Percentiles rank a stretch among this genome's conserved stretches.
Evolutionary conservation across 129 eudicot genomes (phyloP).

Genomic region (Solidago caesia): DNA sequence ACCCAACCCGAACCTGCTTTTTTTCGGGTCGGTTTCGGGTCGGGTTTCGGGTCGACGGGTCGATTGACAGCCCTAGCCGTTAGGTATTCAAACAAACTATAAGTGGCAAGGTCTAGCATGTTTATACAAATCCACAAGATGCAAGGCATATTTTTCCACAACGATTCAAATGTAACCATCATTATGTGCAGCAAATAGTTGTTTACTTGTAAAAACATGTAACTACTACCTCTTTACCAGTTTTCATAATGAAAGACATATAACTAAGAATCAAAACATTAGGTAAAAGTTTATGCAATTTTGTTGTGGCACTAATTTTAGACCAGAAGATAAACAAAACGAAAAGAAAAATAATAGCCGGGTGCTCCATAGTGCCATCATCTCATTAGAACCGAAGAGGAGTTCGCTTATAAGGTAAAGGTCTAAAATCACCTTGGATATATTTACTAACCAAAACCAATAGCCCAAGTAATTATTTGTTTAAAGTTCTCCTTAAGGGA

Average conservation of each 20-base stretch:
- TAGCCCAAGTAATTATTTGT: background rate
- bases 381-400: background rate
- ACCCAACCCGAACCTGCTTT: no score
- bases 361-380: background rate
- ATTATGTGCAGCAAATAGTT: slow-evolving; percentile 51
- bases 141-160: slow-evolving; percentile 63
- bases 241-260: slow-evolving; percentile 32
- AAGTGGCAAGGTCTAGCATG: slow-evolving; percentile 51
- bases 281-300: background rate
- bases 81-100: no score
- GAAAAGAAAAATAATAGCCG: background rate
- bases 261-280: background rate
- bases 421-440: background rate
- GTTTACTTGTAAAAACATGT: slow-evolving; percentile 50
- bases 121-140: slow-evolving; percentile 60
- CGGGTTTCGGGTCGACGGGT: no score
- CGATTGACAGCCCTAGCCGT: no score
- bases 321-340: background rate
- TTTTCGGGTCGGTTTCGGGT: no score
- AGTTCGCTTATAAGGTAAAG: background rate
- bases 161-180: slow-evolving; percentile 63
- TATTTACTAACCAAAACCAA: background rate
- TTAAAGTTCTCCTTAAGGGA: background rate
- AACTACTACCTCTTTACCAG: slow-evolving; percentile 53
- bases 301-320: background rate